phyloP scores from a whole-genome alignment of 2,329 filamentous ascomycete genomes.

The Claviceps spartinae region DNA sequence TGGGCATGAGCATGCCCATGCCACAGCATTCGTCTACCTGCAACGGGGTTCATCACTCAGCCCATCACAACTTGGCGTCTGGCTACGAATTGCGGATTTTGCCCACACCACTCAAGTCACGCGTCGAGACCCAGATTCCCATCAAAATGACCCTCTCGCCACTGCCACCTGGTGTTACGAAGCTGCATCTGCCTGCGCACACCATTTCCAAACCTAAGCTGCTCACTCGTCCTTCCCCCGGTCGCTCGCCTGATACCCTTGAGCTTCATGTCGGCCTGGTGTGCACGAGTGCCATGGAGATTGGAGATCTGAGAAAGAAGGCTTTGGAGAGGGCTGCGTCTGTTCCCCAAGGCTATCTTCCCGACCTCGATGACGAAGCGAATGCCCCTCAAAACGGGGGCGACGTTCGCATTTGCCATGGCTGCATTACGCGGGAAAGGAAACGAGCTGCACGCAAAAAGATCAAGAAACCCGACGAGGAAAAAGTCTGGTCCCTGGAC shows the following conservation, averaged over 20 bases:
- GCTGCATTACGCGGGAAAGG: constrained; percentile 83
- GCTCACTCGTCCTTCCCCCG: constrained; percentile 56
- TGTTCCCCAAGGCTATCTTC: constrained; percentile 24
- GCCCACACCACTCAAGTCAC: constrained; percentile 64
- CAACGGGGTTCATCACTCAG: constrained; percentile 8
- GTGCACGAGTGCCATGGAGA: constrained; percentile 83
- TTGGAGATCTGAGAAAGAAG: constrained; percentile 48
- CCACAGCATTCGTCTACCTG: constrained; percentile 16
- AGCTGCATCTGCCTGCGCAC: constrained; percentile 73
- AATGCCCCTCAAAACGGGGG: constrained; percentile 73
- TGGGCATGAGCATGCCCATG: constrained; percentile 8
- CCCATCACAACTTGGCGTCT: constrained; percentile 17
- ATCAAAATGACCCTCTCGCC: constrained; percentile 69
- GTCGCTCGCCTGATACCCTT: constrained; percentile 56
- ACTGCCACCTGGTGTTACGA: constrained; percentile 61
- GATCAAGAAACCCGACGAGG: constrained; percentile 82
- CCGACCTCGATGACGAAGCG: constrained; percentile 41
- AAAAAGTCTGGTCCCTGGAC: constrained; percentile 71
- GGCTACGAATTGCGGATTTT: constrained; percentile 42
- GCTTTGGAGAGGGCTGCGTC: constrained; percentile 47
- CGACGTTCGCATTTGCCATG: constrained; percentile 81
- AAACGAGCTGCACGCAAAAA: constrained; percentile 90
- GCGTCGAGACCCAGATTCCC: constrained; percentile 92
- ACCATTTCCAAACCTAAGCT: constrained; percentile 93
- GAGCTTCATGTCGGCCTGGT: constrained; percentile 74